Base-by-base conservation (phyloP, 352 stramenopile genomes). In the Thraustochytrium striatum region DNA sequence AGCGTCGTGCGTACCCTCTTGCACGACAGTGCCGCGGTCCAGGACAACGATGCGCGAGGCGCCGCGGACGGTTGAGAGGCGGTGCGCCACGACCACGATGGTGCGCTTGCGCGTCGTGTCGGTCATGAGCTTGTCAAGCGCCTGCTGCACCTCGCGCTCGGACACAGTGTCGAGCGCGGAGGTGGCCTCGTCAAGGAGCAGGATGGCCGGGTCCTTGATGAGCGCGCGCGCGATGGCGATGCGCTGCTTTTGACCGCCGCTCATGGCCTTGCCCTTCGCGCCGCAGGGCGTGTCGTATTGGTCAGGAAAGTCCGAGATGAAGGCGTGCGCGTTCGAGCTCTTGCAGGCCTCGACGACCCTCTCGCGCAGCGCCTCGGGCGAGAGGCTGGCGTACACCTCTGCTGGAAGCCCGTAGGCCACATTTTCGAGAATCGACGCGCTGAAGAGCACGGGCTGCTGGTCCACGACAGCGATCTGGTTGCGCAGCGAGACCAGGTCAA, bases 71-170 rank as follows among this genome's bases (percentile, higher is more conserved):
- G 92, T 97, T 52, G 90, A 96, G 0, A 99, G 83, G 32, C 96
- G 89, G 88, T 99, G 97, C 11, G 97, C 96, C 84, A 99, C 98
- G 32, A 98, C 91, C 44, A 99, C 81, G 83, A 96, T 96, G 0
- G 96, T 99, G 44, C 95, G 89, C 80, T 95, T 93, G 35, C 43
- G 38, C 11, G 30, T 33, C 41, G 25, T 16, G n/a, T 52, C 38
- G 9, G 35, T 85, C 87, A 81, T 93, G 90, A 97, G 85, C n/a
- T 86, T 84, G 35, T 92, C 90, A 35, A 99, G 83, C 62, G 90
- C 91, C 0, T 83, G 73, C 61, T 95, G 91, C 2, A 96, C 90
- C 16, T 91, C 79, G 3, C 80, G 69, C 80, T 96, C 91, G 82
- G 85, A 91, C 59, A 91, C 85, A 11, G 82, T 84, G 81, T 95